phyloP scores from a whole-genome alignment of 768 basidiomycete species.

The Hirschioporus abietinus region DNA sequence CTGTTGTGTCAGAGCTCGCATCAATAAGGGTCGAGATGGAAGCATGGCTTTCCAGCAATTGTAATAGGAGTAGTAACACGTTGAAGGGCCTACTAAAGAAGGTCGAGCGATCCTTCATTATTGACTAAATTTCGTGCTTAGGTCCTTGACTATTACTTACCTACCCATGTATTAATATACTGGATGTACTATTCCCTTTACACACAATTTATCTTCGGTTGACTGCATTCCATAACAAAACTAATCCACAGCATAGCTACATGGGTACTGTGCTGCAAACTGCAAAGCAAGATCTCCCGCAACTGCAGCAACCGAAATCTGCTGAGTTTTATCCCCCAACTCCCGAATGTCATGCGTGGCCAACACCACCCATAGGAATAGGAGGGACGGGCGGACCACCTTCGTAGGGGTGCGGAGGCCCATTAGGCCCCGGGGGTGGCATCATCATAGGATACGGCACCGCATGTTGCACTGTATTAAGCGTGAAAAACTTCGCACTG shows the following conservation, averaged over 20 bases:
- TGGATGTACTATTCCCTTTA: neutral
- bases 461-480: conserved; percentile 69
- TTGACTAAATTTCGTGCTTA: conserved; percentile 13
- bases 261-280: conserved; percentile 4
- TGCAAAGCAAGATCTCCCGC: conserved; percentile 1
- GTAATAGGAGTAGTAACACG: conserved; percentile 77
- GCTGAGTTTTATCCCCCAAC: conserved; percentile 2
- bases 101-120: conserved; percentile 50
- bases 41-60: conserved; percentile 78
- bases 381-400: conserved; percentile 55
- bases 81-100: conserved; percentile 81
- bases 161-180: neutral
- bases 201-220: neutral
- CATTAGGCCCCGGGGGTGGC: conserved; percentile 66
- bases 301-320: conserved; percentile 1
- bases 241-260: conserved; percentile 1
- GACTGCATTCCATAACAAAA: conserved; percentile 7
- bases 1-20: conserved; percentile 65
- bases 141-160: neutral
- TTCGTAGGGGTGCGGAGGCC: conserved; percentile 71
- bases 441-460: conserved; percentile 92
- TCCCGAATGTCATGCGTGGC: conserved; percentile 44
- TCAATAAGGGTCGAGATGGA: conserved; percentile 78
- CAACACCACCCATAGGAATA: conserved; percentile 68
- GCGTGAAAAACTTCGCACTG: conserved; percentile 25